Evolutionary conservation across 2,329 filamentous ascomycete species (phyloP).

Genomic region (Gnomoniopsis sp.): DNA sequence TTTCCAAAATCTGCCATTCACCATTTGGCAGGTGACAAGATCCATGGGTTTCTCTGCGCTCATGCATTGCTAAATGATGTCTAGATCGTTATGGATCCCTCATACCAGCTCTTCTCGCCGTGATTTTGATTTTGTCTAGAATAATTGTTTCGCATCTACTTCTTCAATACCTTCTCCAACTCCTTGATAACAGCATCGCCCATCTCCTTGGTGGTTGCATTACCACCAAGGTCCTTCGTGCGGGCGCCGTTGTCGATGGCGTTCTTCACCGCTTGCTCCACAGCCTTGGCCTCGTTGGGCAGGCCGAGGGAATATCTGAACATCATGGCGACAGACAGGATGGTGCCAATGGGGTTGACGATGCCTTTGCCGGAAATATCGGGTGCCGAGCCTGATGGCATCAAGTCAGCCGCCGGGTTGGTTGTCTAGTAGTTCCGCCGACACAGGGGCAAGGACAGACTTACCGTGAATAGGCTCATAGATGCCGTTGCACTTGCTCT

Average conservation of each 20-base stretch:
- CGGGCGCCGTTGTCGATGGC: constrained; percentile 76
- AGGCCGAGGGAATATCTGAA: constrained; percentile 86
- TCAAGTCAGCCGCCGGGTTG: background rate
- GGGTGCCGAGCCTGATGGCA: constrained; percentile 69
- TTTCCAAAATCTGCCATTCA: constrained; percentile 1
- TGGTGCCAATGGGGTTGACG: constrained; percentile 88
- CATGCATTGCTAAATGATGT: no score
- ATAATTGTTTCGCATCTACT: constrained; percentile 9
- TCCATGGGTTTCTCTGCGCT: no score
- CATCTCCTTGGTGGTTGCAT: constrained; percentile 65
- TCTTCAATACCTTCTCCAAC: constrained; percentile 64
- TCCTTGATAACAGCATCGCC: constrained; percentile 78
- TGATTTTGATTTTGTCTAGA: background rate
- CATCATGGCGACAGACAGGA: constrained; percentile 94
- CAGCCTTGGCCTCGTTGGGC: constrained; percentile 69
- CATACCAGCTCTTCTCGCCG: background rate
- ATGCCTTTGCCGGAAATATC: constrained; percentile 91
- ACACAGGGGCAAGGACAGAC: constrained; percentile 19
- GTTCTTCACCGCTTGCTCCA: constrained; percentile 77
- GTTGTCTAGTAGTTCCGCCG: no score
- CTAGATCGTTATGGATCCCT: no score
- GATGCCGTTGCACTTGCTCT: constrained; percentile 83
- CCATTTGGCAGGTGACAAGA: background rate
- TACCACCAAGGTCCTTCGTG: constrained; percentile 84
- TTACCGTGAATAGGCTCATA: constrained; percentile 96